Conservation (phyloP, 179 eudicot species). For the Beta corolliflora region DNA sequence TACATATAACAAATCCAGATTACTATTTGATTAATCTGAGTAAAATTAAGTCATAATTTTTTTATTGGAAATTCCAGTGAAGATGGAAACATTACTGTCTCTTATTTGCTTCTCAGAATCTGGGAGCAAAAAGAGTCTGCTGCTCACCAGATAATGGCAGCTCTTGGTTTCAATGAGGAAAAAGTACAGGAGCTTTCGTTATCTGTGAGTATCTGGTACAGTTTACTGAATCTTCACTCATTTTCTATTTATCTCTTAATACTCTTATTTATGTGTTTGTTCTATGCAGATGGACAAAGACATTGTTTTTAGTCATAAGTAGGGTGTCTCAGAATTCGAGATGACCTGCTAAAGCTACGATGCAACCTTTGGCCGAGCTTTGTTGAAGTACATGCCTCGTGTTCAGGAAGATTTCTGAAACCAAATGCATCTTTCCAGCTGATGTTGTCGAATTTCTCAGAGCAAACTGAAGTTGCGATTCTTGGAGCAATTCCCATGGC, state of each 20-base stretch:
- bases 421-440: constrained; percentile 15
- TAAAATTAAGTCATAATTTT: background rate
- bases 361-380: constrained; percentile 4
- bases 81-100: constrained; percentile 43
- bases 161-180: constrained; percentile 43
- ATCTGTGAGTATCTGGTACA: constrained; percentile 32
- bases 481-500: constrained; percentile 11
- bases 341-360: background rate
- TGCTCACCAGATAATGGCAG: constrained; percentile 36
- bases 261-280: background rate
- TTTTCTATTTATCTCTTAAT: background rate
- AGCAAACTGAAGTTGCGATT: background rate
- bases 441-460: background rate
- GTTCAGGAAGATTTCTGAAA: background rate
- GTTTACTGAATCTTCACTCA: background rate
- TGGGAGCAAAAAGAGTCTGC: constrained; percentile 47
- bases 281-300: constrained; percentile 46
- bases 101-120: constrained; percentile 44
- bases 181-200: constrained; percentile 40
- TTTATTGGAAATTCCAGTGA: constrained; percentile 31
- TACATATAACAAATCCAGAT: background rate
- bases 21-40: background rate
- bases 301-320: constrained; percentile 36
- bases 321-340: constrained; percentile 12
- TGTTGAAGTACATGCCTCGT: background rate